Conservation (phyloP, 352 stramenopile species). For the Globisporangium middletonii region DNA sequence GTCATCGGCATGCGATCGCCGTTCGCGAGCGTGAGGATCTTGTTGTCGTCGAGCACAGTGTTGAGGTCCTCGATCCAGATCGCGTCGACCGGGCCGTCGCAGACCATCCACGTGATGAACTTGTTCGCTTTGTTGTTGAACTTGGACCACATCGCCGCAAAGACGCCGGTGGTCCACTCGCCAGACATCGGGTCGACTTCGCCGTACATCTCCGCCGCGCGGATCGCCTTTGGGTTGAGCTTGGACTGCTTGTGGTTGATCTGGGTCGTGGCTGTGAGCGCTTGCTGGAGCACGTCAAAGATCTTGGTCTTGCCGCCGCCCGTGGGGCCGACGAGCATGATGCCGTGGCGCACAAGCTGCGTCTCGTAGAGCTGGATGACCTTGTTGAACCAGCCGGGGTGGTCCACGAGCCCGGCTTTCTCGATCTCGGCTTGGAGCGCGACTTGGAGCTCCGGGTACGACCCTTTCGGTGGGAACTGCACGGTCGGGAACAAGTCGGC, state of each 20-base stretch:
- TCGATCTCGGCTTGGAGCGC: constrained; percentile 88
- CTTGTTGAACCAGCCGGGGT: constrained; percentile 91
- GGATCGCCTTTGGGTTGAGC: constrained; percentile 98
- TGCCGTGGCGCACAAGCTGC: constrained; percentile 95
- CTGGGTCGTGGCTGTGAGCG: constrained; percentile 89
- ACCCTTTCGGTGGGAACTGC: constrained; percentile 86
- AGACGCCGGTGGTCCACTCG: constrained; percentile 98
- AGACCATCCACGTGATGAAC: constrained; percentile 99
- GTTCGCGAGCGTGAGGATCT: constrained; percentile 96
- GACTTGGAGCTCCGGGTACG: constrained; percentile 94
- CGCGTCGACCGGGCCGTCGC: constrained; percentile 95
- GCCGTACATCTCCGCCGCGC: constrained; percentile 97
- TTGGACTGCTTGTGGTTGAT: constrained; percentile 95
- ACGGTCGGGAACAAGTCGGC: constrained; percentile 96
- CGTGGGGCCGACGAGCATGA: constrained; percentile 98
- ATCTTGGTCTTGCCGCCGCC: constrained; percentile 97
- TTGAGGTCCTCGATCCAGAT: constrained; percentile 99
- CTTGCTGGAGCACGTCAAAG: constrained; percentile 93
- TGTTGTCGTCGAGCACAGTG: constrained; percentile 98
- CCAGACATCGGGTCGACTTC: constrained; percentile 95
- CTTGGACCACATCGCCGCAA: constrained; percentile 98
- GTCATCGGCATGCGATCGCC: constrained; percentile 98
- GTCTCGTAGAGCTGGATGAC: constrained; percentile 98
- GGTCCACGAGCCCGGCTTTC: constrained; percentile 87
- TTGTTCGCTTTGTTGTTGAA: constrained; percentile 98